Percentiles rank a stretch among this genome's conserved stretches.
Conservation (phyloP, 495 filamentous ascomycete genomes). For the Arthonia radiata region DNA sequence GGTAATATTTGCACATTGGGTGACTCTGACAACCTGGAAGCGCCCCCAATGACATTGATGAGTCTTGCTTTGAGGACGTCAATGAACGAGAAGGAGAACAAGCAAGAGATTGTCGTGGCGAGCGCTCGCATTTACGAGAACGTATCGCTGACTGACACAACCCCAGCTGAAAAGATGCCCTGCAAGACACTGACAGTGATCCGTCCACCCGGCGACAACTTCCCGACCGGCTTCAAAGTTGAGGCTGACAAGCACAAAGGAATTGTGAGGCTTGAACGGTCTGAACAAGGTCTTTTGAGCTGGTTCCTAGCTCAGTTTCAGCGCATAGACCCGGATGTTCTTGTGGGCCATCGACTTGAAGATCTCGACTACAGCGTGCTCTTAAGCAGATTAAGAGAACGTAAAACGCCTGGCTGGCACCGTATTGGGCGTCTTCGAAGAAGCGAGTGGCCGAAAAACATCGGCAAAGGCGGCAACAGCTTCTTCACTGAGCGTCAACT, state of each 20-base stretch:
- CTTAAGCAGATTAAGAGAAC: constrained; percentile 64
- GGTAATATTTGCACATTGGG: constrained; percentile 39
- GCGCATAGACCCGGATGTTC: constrained; percentile 70
- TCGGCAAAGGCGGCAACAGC: constrained; percentile 61
- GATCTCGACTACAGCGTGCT: constrained; percentile 89
- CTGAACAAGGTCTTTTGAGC: constrained; percentile 56
- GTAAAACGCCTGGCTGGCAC: constrained; percentile 81
- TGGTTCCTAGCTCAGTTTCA: constrained; percentile 77
- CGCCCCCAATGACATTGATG: constrained; percentile 80
- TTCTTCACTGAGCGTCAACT: constrained; percentile 84
- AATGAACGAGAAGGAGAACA: constrained; percentile 82
- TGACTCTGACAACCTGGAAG: constrained; percentile 53
- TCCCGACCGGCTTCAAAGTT: constrained; percentile 64
- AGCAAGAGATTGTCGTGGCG: constrained; percentile 77
- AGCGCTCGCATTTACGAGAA: constrained; percentile 85
- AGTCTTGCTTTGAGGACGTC: constrained; percentile 70
- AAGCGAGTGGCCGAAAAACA: constrained; percentile 64
- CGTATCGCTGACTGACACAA: constrained; percentile 66
- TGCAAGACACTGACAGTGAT: constrained; percentile 81
- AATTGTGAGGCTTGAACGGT: constrained; percentile 52
- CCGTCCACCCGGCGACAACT: constrained; percentile 48
- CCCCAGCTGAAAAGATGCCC: constrained; percentile 62
- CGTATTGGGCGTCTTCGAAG: constrained; percentile 68
- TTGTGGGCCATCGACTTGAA: constrained; percentile 88
- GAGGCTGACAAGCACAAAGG: constrained; percentile 46